phyloP scores from a whole-genome alignment of 1,284 basidiomycete genomes.

The Ganoderma meredithae region DNA sequence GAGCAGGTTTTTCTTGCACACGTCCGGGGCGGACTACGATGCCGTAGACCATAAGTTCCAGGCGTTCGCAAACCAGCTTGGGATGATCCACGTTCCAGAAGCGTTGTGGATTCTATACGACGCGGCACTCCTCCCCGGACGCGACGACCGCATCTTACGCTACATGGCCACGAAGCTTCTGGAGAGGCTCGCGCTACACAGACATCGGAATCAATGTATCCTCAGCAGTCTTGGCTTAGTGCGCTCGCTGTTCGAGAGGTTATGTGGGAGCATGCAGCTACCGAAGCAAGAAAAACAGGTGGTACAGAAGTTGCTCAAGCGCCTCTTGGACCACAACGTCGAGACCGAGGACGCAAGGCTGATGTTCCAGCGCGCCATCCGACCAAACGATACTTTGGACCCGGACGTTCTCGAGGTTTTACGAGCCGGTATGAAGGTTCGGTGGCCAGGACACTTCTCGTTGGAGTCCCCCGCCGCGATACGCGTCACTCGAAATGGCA shows the following conservation, averaged over 20 bases:
- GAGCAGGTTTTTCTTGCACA: slow-evolving; percentile 55
- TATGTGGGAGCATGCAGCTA: slow-evolving; percentile 37
- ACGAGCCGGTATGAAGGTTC: slow-evolving; percentile 69
- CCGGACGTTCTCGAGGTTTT: slow-evolving; percentile 72
- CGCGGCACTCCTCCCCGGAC: slow-evolving; percentile 43
- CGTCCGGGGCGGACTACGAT: slow-evolving; percentile 43
- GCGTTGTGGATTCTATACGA: slow-evolving; percentile 65
- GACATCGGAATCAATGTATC: slow-evolving; percentile 73
- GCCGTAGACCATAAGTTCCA: slow-evolving; percentile 45
- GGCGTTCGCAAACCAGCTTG: slow-evolving; percentile 52
- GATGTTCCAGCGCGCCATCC: slow-evolving; percentile 67
- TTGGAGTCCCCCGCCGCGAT: slow-evolving; percentile 63
- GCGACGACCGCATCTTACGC: slow-evolving; percentile 43
- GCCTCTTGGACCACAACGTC: slow-evolving; percentile 75
- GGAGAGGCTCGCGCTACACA: slow-evolving; percentile 63
- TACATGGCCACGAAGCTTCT: slow-evolving; percentile 65
- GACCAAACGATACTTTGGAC: slow-evolving; percentile 51
- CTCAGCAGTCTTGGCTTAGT: slow-evolving; percentile 65
- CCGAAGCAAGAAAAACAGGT: slow-evolving; percentile 58
- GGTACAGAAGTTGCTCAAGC: slow-evolving; percentile 65
- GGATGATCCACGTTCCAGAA: slow-evolving; percentile 59
- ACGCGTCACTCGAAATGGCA: slow-evolving; percentile 49
- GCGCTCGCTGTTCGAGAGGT: slow-evolving; percentile 55
- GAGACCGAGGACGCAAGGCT: slow-evolving; percentile 63
- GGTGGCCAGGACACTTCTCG: slow-evolving; percentile 79